A percentile compares a stretch with the other conserved stretches of the same genome.
Conservation (phyloP, 2,329 filamentous ascomycete genomes). For the Clonostachys chloroleuca region DNA sequence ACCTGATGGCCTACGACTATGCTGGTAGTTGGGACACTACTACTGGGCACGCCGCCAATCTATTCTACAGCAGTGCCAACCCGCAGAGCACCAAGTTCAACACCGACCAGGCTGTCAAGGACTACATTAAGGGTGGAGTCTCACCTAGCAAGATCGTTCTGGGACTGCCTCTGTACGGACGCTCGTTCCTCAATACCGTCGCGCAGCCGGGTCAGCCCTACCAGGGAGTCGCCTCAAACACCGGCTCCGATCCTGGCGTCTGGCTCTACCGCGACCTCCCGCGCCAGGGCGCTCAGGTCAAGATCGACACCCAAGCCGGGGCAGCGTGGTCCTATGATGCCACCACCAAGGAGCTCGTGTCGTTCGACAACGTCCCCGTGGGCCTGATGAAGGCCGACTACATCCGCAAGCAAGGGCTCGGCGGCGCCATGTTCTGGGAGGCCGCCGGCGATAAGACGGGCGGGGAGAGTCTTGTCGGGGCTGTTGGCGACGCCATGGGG, state of each 20-base stretch:
- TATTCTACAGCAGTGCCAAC: conserved; percentile 55
- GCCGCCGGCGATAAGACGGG: conserved; percentile 59
- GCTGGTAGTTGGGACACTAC: conserved; percentile 73
- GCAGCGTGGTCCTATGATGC: conserved; percentile 72
- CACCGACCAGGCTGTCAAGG: conserved; percentile 62
- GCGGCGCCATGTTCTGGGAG: conserved; percentile 85
- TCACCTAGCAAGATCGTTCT: conserved; percentile 70
- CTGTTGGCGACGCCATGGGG: conserved; percentile 38
- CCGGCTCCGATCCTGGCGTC: conserved; percentile 48
- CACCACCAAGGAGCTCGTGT: conserved; percentile 56
- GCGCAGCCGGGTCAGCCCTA: conserved; percentile 63
- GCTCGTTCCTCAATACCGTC: conserved; percentile 74
- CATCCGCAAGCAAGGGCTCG: conserved; percentile 54
- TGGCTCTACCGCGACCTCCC: conserved; percentile 75
- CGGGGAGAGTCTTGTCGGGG: conserved; percentile 53
- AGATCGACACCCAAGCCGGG: conserved; percentile 53
- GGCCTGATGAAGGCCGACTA: conserved; percentile 56
- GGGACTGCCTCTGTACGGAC: conserved; percentile 89
- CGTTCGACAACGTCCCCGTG: conserved; percentile 56
- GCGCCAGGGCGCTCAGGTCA: conserved; percentile 47
- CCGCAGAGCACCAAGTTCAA: conserved; percentile 72
- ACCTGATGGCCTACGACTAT: conserved; percentile 86
- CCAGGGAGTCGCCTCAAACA: conserved; percentile 58
- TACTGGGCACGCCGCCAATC: conserved; percentile 77
- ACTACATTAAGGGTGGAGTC: conserved; percentile 66